Evolutionary conservation across 768 basidiomycete genomes (phyloP), one percentile per base, ranked within the genome.

Genomic region (Cubamyces lactineus): DNA sequence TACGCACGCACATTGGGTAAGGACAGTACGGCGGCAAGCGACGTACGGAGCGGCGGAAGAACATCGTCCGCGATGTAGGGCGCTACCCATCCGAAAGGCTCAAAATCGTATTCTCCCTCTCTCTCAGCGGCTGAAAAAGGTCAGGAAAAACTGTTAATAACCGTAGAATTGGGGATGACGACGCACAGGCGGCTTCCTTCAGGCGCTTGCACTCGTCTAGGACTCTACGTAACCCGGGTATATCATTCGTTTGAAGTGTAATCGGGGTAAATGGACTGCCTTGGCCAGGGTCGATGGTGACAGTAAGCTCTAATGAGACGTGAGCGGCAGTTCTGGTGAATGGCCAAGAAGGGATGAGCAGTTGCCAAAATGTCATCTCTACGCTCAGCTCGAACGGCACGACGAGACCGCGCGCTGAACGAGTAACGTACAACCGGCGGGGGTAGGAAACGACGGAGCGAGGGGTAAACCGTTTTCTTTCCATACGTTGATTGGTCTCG

Each of bases 141-240:
- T 28, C 19, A 43, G n/a, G 12, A 7, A 17, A n/a, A 17, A 28
- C 39, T 30, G 21, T 51, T 28, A 47, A 13, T 16, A 57, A 23
- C 2, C 40, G 11, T 12, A 39, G 8, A 12, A 38, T 11, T 17
- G 23, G n/a, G 12, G 7, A 19, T 13, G 23, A 16, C 26, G 59
- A 50, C 63, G 21, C 26, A 86, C 87, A 79, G 56, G 80, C 75
- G 2, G 75, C 74, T 40, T 82, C 80, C 65, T 79, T 85, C 51
- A 88, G 68, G 34, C 83, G 77, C 68, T 82, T 87, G 69, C 82
- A 87, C 70, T 88, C 85, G 1, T 76, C 74, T 11, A 85, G 71
- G 16, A 89, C 70, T 12, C 49, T 64, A 40, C 79, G 78, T 48
- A 91, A 69, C 3, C 74, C 73, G 53, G 81, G 78, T 0, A 80